Conservation (phyloP, 1,284 basidiomycete genomes). For the Abortiporus biennis region DNA sequence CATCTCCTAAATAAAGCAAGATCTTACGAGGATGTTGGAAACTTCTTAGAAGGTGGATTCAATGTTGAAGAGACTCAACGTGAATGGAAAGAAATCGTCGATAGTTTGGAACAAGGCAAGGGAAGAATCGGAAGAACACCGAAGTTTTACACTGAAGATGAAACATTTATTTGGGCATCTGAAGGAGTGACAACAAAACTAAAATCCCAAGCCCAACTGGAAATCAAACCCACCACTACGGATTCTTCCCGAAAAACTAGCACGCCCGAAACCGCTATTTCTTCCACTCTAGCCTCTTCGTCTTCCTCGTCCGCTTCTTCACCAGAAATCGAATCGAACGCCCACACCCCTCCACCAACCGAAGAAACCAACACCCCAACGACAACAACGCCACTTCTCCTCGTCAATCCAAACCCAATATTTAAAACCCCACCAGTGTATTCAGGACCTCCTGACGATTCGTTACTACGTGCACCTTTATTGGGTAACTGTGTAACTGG, state of each 20-base stretch:
- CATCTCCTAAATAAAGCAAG: constrained; percentile 59
- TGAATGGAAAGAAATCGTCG: constrained; percentile 54
- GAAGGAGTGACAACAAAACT: constrained; percentile 1
- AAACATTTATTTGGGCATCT: background rate
- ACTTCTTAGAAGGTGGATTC: constrained; percentile 45
- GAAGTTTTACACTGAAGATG: constrained; percentile 10
- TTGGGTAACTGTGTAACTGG: constrained; percentile 29
- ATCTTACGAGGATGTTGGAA: constrained; percentile 56
- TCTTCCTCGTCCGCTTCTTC: background rate
- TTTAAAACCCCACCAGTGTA: constrained; percentile 28
- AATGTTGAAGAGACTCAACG: constrained; percentile 54
- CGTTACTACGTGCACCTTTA: constrained; percentile 30
- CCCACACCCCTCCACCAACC: background rate
- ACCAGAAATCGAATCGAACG: background rate
- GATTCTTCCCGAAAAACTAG: too few species aligned
- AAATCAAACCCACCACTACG: too few species aligned
- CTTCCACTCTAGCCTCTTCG: background rate
- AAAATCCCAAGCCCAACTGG: background rate
- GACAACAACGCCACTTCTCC: background rate
- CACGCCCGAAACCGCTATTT: background rate
- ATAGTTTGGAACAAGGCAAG: constrained; percentile 49
- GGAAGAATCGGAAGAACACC: constrained; percentile 24
- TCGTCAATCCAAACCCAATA: constrained; percentile 1
- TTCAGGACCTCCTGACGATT: constrained; percentile 34
- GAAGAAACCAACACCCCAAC: background rate